Conservation (phyloP, 371 early-diverging fungal genomes). For the Batkoa obscura region DNA sequence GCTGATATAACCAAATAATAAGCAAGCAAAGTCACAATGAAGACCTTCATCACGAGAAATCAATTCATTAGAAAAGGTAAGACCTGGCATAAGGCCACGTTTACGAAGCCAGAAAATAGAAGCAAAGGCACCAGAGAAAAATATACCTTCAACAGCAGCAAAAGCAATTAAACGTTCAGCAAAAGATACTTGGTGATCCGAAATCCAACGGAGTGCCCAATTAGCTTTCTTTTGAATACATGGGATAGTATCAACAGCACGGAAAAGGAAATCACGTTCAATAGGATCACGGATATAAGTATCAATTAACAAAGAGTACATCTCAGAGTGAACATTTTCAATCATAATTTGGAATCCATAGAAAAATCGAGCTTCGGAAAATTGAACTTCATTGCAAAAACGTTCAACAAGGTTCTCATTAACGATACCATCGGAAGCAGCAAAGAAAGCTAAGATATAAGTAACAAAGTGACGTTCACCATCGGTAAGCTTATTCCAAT, state of each 20-base stretch:
- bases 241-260: slow-evolving; percentile 94
- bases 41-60: slow-evolving; percentile 99
- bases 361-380: slow-evolving; percentile 96
- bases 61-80: slow-evolving; percentile 98
- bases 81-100: slow-evolving; percentile 98
- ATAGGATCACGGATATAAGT: slow-evolving; percentile 88
- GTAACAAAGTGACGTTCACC: slow-evolving; percentile 96
- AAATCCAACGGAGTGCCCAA: slow-evolving; percentile 98
- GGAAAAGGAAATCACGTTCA: slow-evolving; percentile 83
- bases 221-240: slow-evolving; percentile 96
- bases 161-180: slow-evolving; percentile 96
- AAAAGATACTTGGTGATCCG: slow-evolving; percentile 66
- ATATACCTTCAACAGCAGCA: slow-evolving; percentile 99
- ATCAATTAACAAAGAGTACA: slow-evolving; percentile 98
- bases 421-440: slow-evolving; percentile 99
- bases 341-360: slow-evolving; percentile 99
- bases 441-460: slow-evolving; percentile 98
- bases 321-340: slow-evolving; percentile 99
- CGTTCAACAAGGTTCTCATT: slow-evolving; percentile 97
- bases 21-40: slow-evolving; percentile 99
- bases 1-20: slow-evolving; percentile 74
- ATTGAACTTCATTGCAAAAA: slow-evolving; percentile 94
- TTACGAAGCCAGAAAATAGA: slow-evolving; percentile 99
- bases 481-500: slow-evolving; percentile 84
- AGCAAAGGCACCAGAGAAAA: slow-evolving; percentile 98